Evolutionary conservation across 805 yeast genomes (phyloP), one percentile per base, ranked within the genome.

Genomic region (Maudiozyma bulderi): DNA sequence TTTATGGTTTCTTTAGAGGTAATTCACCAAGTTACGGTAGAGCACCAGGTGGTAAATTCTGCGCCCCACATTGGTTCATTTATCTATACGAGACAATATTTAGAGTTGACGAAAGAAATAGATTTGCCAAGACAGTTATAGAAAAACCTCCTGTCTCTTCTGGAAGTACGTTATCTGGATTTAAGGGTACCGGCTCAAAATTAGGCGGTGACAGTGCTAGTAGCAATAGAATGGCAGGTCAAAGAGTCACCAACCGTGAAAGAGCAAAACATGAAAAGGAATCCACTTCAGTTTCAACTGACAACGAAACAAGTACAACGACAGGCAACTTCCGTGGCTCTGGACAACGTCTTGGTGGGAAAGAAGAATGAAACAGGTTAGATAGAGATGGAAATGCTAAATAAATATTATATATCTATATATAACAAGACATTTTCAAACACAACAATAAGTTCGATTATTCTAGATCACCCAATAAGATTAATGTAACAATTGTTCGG

Each of bases 1-100:
- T 75, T 59, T 65, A 57, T 73, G 73, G 68, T 43, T 56, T 66
- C 15, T 54, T 57, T 7, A 46, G 48, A 8, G 45, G 49, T 2
- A 54, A 57, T n/a, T 45, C 34, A 5, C 43, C 54, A 3, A 44
- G 37, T 35, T 56, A 57, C 42, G 63, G 63, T 14, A 47, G 54
- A 29, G 48, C 48, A 13, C 63, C 64, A 32, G 51, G 47, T 35
- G 65, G 65, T 11, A 50, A 56, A 15, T 56, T 61, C 35, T 52
- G 55, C n/a, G 57, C 62, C 5, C 64, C 65, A 28, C 26, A 49
- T 32, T 56, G 57, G 57, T 56, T 55, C 31, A 26, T 46, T 4
- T 45, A n/a, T 14, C 6, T 30, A 8, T 51, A 44, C 32, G 47
- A 50, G 28, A 31, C 30, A 10, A 14, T 51, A 10, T 45, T 49